phyloP scores from a whole-genome alignment of 1,284 basidiomycete genomes.

The Stereum hirsutum region DNA sequence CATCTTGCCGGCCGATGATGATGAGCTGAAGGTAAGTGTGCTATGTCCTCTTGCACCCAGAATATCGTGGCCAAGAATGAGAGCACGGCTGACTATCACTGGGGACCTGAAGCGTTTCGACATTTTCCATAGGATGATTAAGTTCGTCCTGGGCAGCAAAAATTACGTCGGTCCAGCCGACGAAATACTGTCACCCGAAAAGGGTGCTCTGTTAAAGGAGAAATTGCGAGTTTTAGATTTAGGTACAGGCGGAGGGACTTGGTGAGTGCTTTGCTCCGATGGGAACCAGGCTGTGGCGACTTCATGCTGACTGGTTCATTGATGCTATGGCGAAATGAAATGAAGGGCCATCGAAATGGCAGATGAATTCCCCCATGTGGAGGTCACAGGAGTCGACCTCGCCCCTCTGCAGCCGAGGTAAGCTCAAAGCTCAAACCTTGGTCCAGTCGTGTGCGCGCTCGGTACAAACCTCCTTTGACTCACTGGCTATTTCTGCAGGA shows the following conservation, averaged over 20 bases:
- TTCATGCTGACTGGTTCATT: not conserved
- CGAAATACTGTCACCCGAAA: constrained; percentile 30
- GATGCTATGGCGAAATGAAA: too few species aligned
- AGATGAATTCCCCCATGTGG: constrained; percentile 55
- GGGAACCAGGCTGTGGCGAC: constrained; percentile 1
- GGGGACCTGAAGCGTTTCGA: constrained; percentile 39
- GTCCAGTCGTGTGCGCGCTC: not conserved
- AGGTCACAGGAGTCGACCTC: constrained; percentile 60
- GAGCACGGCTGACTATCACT: constrained; percentile 1
- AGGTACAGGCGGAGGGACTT: constrained; percentile 55
- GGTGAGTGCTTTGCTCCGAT: constrained; percentile 26
- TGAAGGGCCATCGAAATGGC: constrained; percentile 57
- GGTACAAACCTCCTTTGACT: not conserved
- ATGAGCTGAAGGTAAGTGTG: constrained; percentile 44
- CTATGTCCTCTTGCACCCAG: not conserved
- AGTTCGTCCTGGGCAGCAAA: constrained; percentile 53
- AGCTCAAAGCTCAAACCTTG: constrained; percentile 5
- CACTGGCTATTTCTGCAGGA: constrained; percentile 24
- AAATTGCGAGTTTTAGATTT: constrained; percentile 45
- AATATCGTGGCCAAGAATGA: too few species aligned
- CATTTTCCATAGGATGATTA: constrained; percentile 49
- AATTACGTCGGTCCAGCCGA: constrained; percentile 57
- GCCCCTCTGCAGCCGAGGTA: constrained; percentile 63
- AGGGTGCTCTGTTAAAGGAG: constrained; percentile 15
- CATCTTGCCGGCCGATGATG: constrained; percentile 50